Percentiles rank a stretch among this genome's conserved stretches.
phyloP scores from a whole-genome alignment of 139 green algal species.

The Tetraselmis striata region DNA sequence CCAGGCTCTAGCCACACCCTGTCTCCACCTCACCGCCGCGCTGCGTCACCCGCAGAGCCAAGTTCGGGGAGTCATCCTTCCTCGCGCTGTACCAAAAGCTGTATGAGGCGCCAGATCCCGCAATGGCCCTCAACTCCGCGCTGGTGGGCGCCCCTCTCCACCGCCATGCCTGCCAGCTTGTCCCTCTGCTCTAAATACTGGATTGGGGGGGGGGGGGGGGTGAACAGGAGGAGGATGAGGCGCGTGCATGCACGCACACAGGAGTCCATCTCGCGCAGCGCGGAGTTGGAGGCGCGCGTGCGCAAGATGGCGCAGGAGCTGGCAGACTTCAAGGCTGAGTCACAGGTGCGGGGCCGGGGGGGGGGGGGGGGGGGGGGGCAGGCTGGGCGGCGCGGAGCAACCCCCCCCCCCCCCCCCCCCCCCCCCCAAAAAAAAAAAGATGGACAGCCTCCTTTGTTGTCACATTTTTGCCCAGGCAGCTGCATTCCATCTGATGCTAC shows the following conservation, averaged over 20 bases:
- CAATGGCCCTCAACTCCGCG: slow-evolving; percentile 44
- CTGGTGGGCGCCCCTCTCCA: slow-evolving; percentile 20
- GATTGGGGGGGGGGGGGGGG: background rate
- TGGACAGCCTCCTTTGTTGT: too few species aligned
- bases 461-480: too few species aligned
- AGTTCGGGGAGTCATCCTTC: slow-evolving; percentile 65
- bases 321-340: slow-evolving; percentile 76
- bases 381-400: too few species aligned
- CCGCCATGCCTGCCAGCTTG: too few species aligned
- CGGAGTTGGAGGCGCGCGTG: slow-evolving; percentile 53
- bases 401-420: too few species aligned
- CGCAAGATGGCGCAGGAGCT: slow-evolving; percentile 57
- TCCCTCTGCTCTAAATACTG: background rate
- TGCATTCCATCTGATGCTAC: too few species aligned
- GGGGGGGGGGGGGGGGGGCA: too few species aligned
- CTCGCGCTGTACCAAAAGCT: slow-evolving; percentile 86
- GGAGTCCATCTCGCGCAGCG: slow-evolving; percentile 37
- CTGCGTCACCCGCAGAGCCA: slow-evolving; percentile 45
- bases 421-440: too few species aligned
- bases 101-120: slow-evolving; percentile 90
- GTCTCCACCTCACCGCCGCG: too few species aligned
- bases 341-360: too few species aligned
- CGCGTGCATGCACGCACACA: background rate
- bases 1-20: background rate
- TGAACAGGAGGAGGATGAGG: too few species aligned